phyloP scores from a whole-genome alignment of 2,329 filamentous ascomycete genomes.

The Diaporthe amygdali region DNA sequence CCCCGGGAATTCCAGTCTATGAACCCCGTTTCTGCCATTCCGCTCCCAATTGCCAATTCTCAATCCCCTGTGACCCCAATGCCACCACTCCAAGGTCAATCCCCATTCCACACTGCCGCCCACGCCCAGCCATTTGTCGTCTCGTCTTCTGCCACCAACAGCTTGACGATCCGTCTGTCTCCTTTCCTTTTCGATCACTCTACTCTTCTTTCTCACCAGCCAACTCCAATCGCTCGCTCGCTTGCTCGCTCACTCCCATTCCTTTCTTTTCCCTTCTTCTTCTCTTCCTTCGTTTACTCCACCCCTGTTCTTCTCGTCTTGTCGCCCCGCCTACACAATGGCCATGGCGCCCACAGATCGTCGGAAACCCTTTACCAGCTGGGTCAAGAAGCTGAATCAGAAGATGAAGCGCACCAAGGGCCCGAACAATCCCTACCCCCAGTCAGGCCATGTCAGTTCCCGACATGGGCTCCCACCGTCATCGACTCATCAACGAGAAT shows the following conservation, averaged over 20 bases:
- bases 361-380: conserved; percentile 85
- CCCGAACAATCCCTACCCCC: conserved; percentile 91
- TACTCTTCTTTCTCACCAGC: conserved; percentile 17
- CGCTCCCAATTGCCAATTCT: neutral
- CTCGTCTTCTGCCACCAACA: neutral
- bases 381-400: conserved; percentile 86
- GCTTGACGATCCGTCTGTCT: neutral
- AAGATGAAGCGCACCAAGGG: conserved; percentile 65
- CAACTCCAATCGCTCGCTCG: conserved; percentile 29
- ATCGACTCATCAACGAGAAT: conserved; percentile 26
- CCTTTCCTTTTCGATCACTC: conserved; percentile 4
- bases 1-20: conserved; percentile 2
- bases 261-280: conserved; percentile 11
- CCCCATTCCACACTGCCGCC: neutral
- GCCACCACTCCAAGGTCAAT: neutral
- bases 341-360: conserved; percentile 52
- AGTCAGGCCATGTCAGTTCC: conserved; percentile 67
- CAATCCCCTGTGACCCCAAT: neutral
- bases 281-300: neutral
- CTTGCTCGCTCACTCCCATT: no score
- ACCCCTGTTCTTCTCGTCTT: neutral
- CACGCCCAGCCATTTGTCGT: neutral
- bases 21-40: neutral
- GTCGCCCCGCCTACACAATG: conserved; percentile 13
- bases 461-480: conserved; percentile 29